Evolutionary conservation across 441 rosid species (phyloP).

Genomic region (Pelargonium fulgidum): DNA sequence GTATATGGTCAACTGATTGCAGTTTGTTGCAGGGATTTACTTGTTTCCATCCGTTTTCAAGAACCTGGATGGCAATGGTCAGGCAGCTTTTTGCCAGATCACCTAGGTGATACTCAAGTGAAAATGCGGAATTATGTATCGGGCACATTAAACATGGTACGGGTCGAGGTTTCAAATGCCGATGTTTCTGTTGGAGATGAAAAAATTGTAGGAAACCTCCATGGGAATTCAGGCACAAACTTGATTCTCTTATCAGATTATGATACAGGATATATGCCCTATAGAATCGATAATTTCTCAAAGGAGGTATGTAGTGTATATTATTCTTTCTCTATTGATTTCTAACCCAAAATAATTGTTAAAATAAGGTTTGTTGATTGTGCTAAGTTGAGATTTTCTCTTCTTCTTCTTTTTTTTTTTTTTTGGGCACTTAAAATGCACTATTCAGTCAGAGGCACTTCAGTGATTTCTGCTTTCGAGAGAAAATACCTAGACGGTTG

Average conservation of each 20-base stretch:
- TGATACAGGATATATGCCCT: constrained; percentile 90
- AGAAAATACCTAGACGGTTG: background rate
- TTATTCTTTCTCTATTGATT: constrained; percentile 17
- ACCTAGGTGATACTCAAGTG: constrained; percentile 89
- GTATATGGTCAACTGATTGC: constrained; percentile 10
- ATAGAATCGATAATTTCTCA: constrained; percentile 95
- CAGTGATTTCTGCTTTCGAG: constrained; percentile 1
- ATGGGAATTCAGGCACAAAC: constrained; percentile 82
- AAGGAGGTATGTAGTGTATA: constrained; percentile 70
- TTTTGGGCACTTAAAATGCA: constrained; percentile 2
- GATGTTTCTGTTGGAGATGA: constrained; percentile 72
- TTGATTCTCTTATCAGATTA: constrained; percentile 88
- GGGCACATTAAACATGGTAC: constrained; percentile 64
- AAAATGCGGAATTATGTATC: constrained; percentile 78
- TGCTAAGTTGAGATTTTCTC: background rate
- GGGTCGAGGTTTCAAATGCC: constrained; percentile 95
- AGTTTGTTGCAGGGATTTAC: constrained; percentile 60
- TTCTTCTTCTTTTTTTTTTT: too few relatives aligned
- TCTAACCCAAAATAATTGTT: background rate
- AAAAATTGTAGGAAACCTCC: constrained; percentile 63
- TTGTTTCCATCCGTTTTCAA: constrained; percentile 72
- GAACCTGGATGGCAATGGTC: constrained; percentile 99
- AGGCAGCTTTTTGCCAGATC: constrained; percentile 94
- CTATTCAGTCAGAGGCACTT: background rate
- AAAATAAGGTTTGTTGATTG: background rate